Evolutionary conservation across 352 stramenopile species (phyloP).

Genomic region (Phytophthora cactorum): DNA sequence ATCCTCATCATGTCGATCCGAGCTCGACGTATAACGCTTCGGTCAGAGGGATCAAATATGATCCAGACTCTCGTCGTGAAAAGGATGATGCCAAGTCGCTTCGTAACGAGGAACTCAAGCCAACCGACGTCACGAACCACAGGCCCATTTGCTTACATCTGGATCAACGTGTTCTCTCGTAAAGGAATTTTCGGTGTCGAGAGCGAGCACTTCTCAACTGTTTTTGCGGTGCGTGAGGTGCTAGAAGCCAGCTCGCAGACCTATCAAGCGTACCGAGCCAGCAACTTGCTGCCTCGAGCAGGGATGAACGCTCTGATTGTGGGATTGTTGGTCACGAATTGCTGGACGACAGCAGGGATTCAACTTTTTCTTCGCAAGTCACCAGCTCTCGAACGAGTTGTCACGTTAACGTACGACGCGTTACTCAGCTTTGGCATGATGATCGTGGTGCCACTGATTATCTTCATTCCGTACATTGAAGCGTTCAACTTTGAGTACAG

Average conservation of each 20-base stretch:
- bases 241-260: slow-evolving; percentile 34
- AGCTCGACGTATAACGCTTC: slow-evolving; percentile 21
- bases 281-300: slow-evolving; percentile 15
- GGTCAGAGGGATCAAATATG: slow-evolving; percentile 14
- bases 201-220: slow-evolving; percentile 33
- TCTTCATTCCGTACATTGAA: slow-evolving; percentile 28
- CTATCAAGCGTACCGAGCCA: slow-evolving; percentile 36
- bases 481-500: slow-evolving; percentile 17
- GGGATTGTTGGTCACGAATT: slow-evolving; percentile 26
- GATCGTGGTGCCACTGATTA: slow-evolving; percentile 15
- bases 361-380: slow-evolving; percentile 23
- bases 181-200: slow-evolving; percentile 30
- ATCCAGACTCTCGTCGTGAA: not conserved
- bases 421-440: slow-evolving; percentile 24
- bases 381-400: slow-evolving; percentile 12
- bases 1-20: slow-evolving; percentile 31
- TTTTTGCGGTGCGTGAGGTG: slow-evolving; percentile 25
- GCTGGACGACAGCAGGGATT: slow-evolving; percentile 28
- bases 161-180: slow-evolving; percentile 18
- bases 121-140: not conserved
- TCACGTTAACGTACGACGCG: slow-evolving; percentile 23
- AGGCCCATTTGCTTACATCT: not conserved
- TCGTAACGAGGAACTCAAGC: not conserved
- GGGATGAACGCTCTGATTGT: slow-evolving; percentile 25
- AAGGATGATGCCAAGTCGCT: not conserved